Evolutionary conservation across 805 yeast genomes (phyloP), one percentile per base, ranked within the genome.

Genomic region (Danielia oregonensis): DNA sequence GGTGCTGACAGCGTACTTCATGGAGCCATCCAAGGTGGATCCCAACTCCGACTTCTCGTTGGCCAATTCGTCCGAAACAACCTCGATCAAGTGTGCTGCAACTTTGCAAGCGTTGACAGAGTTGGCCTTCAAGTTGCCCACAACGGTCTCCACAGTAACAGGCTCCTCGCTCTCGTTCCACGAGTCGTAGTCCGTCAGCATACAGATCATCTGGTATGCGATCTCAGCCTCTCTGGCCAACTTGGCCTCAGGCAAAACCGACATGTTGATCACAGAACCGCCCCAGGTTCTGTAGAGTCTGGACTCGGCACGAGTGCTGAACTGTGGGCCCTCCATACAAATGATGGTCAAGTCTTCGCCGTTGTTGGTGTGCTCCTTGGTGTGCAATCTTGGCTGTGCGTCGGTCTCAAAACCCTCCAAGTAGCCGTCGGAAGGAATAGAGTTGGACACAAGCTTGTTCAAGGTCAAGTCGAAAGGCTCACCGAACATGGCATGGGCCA

Each of bases 271-370:
- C 36, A 93, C 94, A 22, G 88, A 78, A 6, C 96, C 97, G 37
- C 96, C 97, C 82, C 93, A 85, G 23, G 84, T 65, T 42, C 75
- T 63, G 69, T 93, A 93, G 64, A 93, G 63, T 56, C 75, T 76
- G 10, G 97, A 88, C 65, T 93, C 99, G 7, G 98, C 97, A 46
- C 99, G 76, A 10, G 98, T 93, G 24, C 94, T 82, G 62, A 93
- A 93, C 32, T 93, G 96, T 3, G 99, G 99, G 27, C 99, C 99
- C 64, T 91, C 99, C 99, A 93, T 93, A 61, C 98, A 93, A 43
- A 93, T 74, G 26, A 93, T 78, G 5, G 94, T 84, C 39, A 85
- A 65, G 52, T 91, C 97, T 38, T 76, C 79, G 36, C 76, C 76
- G 22, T 63, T 63, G 47, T 78, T 81, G 32, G 86, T 66, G 35